Evolutionary conservation across 768 basidiomycete genomes (phyloP).

Genomic region (Mycena filopes): DNA sequence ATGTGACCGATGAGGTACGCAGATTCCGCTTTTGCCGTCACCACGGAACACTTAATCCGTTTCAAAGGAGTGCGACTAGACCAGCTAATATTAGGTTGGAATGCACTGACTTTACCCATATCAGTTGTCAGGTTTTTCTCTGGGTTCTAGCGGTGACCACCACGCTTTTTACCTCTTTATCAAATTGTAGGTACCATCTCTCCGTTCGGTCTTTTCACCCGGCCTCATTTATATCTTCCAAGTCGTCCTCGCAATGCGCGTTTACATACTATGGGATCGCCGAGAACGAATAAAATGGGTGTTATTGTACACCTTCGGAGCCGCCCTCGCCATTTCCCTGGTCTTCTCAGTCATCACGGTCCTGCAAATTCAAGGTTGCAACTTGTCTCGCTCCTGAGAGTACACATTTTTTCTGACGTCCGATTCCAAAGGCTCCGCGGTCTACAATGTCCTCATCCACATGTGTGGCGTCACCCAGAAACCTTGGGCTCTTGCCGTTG

Average conservation of each 20-base stretch:
- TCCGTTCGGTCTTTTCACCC: background rate
- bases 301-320: slow-evolving; percentile 5
- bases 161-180: slow-evolving; percentile 2
- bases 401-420: background rate
- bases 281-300: slow-evolving; percentile 10
- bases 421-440: background rate
- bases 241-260: slow-evolving; percentile 16
- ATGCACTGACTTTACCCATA: too few relatives aligned
- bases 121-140: slow-evolving; percentile 5
- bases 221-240: background rate
- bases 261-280: slow-evolving; percentile 23
- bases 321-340: background rate
- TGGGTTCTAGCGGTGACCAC: slow-evolving; percentile 12
- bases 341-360: slow-evolving; percentile 9
- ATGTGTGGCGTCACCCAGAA: slow-evolving; percentile 15
- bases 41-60: background rate
- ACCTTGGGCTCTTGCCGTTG: slow-evolving; percentile 3
- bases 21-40: too few relatives aligned
- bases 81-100: too few relatives aligned
- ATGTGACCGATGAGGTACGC: background rate
- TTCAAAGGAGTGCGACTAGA: background rate
- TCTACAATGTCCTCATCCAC: slow-evolving; percentile 9
- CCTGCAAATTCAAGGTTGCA: slow-evolving; percentile 7
- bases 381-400: background rate
- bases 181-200: slow-evolving; percentile 8